These are phyloP conservation scores for Solidago caesia DNA, from an alignment of 129 eudicot species.

Conservation along the genomic window DNA sequence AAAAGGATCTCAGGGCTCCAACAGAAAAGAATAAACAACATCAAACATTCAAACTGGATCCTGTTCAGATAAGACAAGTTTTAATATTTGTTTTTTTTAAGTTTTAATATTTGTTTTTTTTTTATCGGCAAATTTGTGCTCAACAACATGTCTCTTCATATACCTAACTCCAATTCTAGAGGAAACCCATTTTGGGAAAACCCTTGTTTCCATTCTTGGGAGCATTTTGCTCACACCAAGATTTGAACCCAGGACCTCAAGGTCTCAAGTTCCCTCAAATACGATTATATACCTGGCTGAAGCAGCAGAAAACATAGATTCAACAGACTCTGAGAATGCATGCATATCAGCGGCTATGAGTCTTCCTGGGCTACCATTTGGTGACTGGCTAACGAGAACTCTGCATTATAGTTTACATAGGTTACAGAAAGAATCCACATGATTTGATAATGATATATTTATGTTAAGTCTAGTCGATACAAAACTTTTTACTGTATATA, in stretches of 20 bases:
- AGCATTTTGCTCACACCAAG: no score
- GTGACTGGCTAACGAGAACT: slow-evolving; percentile 36
- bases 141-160: no score
- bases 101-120: no score
- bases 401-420: slow-evolving; percentile 16
- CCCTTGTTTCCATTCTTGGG: no score
- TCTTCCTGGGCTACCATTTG: slow-evolving; percentile 46
- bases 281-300: slow-evolving; percentile 59
- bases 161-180: no score
- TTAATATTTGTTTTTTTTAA: background rate
- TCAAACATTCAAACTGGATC: background rate
- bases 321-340: slow-evolving; percentile 63
- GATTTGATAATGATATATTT: no score
- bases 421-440: background rate
- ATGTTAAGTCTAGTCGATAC: no score
- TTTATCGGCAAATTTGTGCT: no score
- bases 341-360: slow-evolving; percentile 46
- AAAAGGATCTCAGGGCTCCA: slow-evolving; percentile 10
- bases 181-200: no score
- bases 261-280: no score
- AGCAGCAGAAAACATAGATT: slow-evolving; percentile 65
- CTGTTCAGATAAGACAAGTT: background rate
- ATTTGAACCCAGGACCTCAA: no score
- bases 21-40: background rate
- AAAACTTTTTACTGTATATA: no score